Evolutionary conservation across 225 moss, liverwort and hornwort species (phyloP), one percentile per base, ranked within the genome.

Genomic region (Straminergon stramineum): DNA sequence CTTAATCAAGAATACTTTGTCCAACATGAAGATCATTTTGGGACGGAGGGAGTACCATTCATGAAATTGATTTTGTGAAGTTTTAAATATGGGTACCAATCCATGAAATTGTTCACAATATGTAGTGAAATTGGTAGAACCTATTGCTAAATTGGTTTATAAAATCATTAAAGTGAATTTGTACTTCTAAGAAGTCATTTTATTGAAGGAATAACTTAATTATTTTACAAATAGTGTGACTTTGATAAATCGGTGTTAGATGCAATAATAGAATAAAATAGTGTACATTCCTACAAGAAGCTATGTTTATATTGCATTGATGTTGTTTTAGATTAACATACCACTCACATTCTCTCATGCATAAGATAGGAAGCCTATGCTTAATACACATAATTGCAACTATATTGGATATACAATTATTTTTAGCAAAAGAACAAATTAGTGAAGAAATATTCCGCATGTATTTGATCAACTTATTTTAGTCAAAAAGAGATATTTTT

Each of bases 351-450:
- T 79, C 7, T 57, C 1, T 56, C 1, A 6, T 0, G 1, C 2
- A 0, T 10, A 16, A 37, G 4, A 26, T 24, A 4, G 1, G 10
- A 1, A n/a, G 4, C 2, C 9, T 11, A 26, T 16, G 1, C 2
- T n/a, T 0, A 16, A 0, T n/a, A 2, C 0, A 0, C 1, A 39
- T 26, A n/a, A 1, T 27, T n/a, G 3, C 1, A 0, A 2, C 17
- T 24, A 79, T 57, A 79, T 79, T 57, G 1, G 1, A 27, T 57
- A 7, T 17, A 17, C 1, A n/a, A 57, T 57, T 26, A 6, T 26
- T 56, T 10, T 37, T 3, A 35, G 6, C n/a, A 10, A 55, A 26
- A 26, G 0, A 35, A 35, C 2, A 79, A 56, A 22, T 10, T 0
- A 10, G 0, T 35, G 0, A 24, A 0, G 0, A 79, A 57, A 57